These are phyloP conservation scores for Beauveria scarabaeidicola DNA, from an alignment of 2,329 filamentous ascomycete species.

Conservation along the genomic window DNA sequence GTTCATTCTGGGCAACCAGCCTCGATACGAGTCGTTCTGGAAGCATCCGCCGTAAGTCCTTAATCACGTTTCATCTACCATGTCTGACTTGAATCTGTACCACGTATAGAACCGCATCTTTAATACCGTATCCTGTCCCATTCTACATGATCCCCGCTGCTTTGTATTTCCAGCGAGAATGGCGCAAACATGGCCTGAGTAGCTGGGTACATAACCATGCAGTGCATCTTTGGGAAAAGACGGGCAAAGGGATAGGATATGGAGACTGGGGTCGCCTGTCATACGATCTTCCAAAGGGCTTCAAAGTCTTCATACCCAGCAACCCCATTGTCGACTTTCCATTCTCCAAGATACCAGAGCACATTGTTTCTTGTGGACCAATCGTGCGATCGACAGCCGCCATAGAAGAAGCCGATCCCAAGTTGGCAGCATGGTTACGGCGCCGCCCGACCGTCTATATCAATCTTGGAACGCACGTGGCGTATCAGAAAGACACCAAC, in stretches of 20 bases:
- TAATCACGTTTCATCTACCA: not conserved
- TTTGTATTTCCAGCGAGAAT: not conserved
- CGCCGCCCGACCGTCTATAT: slow-evolving; percentile 36
- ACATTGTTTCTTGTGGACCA: slow-evolving; percentile 29
- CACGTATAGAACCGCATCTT: not conserved
- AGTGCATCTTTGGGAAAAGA: slow-evolving; percentile 1
- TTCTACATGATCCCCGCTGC: slow-evolving; percentile 1
- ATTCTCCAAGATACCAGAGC: slow-evolving; percentile 27
- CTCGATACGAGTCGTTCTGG: slow-evolving; percentile 1
- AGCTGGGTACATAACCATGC: slow-evolving; percentile 1
- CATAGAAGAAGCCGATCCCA: slow-evolving; percentile 31
- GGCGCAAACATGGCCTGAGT: not conserved
- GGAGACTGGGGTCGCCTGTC: not conserved
- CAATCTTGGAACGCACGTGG: slow-evolving; percentile 36
- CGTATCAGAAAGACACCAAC: slow-evolving; percentile 17
- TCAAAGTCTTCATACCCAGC: slow-evolving; percentile 3
- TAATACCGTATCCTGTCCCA: not conserved
- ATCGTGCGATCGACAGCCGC: slow-evolving; percentile 32
- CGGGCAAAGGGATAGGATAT: not conserved
- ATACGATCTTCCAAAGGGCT: not conserved
- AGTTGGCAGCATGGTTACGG: slow-evolving; percentile 34
- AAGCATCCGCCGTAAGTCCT: slow-evolving; percentile 9
- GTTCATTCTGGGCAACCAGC: slow-evolving; percentile 7
- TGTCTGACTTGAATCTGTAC: too few relatives aligned
- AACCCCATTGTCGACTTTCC: slow-evolving; percentile 21